Evolutionary conservation across 2,329 filamentous ascomycete genomes (phyloP), one percentile per base, ranked within the genome.

Genomic region (Cladosporium sp.): DNA sequence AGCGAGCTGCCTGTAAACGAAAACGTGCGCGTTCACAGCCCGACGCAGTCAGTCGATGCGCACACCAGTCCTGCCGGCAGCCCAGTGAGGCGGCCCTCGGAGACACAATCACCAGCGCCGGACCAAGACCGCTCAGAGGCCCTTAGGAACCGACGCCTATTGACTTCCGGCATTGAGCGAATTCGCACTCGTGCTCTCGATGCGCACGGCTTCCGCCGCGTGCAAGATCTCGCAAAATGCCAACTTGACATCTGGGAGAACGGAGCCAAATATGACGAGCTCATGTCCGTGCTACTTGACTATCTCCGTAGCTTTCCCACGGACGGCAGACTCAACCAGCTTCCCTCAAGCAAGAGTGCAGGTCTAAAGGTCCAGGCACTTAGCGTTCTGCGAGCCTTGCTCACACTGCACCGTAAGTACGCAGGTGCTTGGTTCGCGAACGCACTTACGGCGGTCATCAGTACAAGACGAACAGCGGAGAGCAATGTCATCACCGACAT

Each of bases 161-260:
- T 92, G 4, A 80, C 84, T 27, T 90, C 86, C 59, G 87, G 85
- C 43, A 86, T 91, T 57, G 74, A 82, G 45, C 85, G 86, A 55
- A 84, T 91, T 58, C 82, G 82, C 57, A 76, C 79, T 25, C 81
- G 82, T 59, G 81, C 81, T 1, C 78, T 92, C n/a, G 87, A 91
- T 62, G 85, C 87, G 3, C 86, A 90, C 62, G 86, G 86, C 50
- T 89, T 91, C 74, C 80, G 86, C 47, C 86, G 87, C 61, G 73
- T 91, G 42, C 86, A 91, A 65, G 83, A 83, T 33, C 77, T 90
- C 56, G 77, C 89, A 53, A 83, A 85, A 55, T 83, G 86, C 52
- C 78, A 78, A 19, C 66, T 69, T 59, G 76, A 82, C 12, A 74
- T 81, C 16, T 82, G 86, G 62, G 76, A 77, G 1, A 79, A 84